Base-by-base conservation (phyloP, 2,329 filamentous ascomycete genomes). In the Colletotrichum scovillei region DNA sequence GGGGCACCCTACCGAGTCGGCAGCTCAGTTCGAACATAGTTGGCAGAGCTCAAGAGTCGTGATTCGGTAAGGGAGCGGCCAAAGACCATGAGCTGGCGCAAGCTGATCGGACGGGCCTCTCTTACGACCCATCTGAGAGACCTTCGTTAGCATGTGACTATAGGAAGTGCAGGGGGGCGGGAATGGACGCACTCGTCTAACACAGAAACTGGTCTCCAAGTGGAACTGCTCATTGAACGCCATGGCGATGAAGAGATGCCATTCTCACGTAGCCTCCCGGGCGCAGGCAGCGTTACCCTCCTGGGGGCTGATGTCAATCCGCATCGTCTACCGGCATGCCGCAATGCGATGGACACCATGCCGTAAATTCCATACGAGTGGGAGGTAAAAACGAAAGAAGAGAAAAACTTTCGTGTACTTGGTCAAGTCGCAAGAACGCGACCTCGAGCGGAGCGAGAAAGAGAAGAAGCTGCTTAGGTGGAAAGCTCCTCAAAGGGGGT, bases 31-130 rank as follows among this genome's bases (percentile, higher is more conserved):
- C 97, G 93, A 65, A 98, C 95, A 86, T 99, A 99, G 84, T 99
- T 99, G 74, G 97, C 97, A 56, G 95, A 98, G 84, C 94, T 95
- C 77, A 99, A 90, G 74, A 99, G 88, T 71, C 97, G 92, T 64
- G 92, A 89, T 84, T 98, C 95, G 60, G 95, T 98, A 80, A 99
- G 86, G 26, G 95, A 97, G 60, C 97, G 93, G 35, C 97, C 97
- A 83, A 98, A 99, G 79, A 98, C 97, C 85, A 97, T 98, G 79
- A 99, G 90, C 84, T 98, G 97, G 72, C 97, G 93, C 78, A 99
- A 86, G 84, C 95, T 98, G 81, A 99, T 98, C n/a, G 97, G 97
- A 65, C 95, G 91, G 62, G 95, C 95, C 81, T 98, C 95, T 79
- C 93, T 94, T 75, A 94, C 92, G 65, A 98, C 96, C 95, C 95